Conservation (phyloP, 2,329 filamentous ascomycete species). For the Fusarium anguioides region DNA sequence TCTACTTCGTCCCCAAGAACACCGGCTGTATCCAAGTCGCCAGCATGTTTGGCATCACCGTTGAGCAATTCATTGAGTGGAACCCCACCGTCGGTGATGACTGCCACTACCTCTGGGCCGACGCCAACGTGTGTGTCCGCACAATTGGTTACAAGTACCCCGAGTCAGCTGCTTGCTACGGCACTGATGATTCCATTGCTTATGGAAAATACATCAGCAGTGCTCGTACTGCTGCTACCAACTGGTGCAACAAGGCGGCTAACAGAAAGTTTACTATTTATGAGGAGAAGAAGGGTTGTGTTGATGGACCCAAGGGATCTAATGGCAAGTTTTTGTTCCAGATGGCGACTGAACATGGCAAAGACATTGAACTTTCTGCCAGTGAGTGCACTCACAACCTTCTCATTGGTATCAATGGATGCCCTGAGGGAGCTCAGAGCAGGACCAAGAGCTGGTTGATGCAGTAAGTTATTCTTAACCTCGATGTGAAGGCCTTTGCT, state of each 20-base stretch:
- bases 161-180: neutral
- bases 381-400: neutral
- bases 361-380: neutral
- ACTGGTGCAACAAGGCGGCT: constrained; percentile 12
- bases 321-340: constrained; percentile 19
- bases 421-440: neutral
- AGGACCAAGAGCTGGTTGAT: constrained; percentile 11
- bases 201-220: constrained; percentile 25
- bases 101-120: constrained; percentile 4
- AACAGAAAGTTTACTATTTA: too few relatives aligned
- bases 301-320: constrained; percentile 6
- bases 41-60: neutral
- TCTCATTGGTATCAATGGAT: neutral
- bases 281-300: constrained; percentile 7
- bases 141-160: constrained; percentile 13
- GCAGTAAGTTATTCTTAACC: neutral
- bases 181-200: accelerated
- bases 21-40: neutral
- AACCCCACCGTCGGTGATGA: neutral
- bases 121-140: constrained; percentile 4
- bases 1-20: neutral
- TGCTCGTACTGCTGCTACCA: neutral
- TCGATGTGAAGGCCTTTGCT: accelerated
- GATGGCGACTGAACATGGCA: constrained; percentile 14
- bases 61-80: constrained; percentile 10